phyloP scores from a whole-genome alignment of 306 rosid species.

The Boehmeria nivea region DNA sequence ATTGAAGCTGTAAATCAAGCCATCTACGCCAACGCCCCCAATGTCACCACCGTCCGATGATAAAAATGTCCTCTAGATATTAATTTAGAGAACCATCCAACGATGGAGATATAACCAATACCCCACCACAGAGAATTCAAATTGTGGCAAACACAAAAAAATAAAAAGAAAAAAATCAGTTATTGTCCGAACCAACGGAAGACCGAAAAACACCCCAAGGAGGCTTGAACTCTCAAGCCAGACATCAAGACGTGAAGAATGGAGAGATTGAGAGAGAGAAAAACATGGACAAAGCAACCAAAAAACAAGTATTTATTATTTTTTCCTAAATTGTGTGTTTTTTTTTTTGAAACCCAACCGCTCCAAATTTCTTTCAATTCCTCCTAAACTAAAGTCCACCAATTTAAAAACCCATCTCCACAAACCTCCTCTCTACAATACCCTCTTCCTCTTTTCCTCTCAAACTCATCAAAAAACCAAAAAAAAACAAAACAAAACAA shows the following conservation, averaged over 20 bases:
- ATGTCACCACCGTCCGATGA: too few species aligned
- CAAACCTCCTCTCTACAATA: constrained; percentile 21
- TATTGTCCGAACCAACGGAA: constrained; percentile 7
- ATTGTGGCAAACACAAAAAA: constrained; percentile 1
- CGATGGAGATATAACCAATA: constrained; percentile 15
- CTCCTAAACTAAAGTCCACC: constrained; percentile 48
- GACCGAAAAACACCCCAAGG: neutral
- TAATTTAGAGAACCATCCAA: neutral
- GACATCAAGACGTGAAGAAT: constrained; percentile 9
- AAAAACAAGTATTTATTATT: too few species aligned
- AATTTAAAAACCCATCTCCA: constrained; percentile 41
- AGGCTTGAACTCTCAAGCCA: too few species aligned
- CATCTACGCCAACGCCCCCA: too few species aligned
- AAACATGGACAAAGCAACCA: too few species aligned
- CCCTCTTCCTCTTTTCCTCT: constrained; percentile 26
- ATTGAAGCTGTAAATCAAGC: too few species aligned
- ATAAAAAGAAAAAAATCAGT: neutral
- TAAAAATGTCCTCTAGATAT: neutral
- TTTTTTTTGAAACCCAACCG: too few species aligned
- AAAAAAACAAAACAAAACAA: too few species aligned
- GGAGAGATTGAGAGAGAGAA: too few species aligned
- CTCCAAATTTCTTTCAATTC: too few species aligned
- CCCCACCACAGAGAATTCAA: too few species aligned
- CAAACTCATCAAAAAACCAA: too few species aligned
- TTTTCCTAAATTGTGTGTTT: neutral